These are phyloP conservation scores for Lagenidium giganteum DNA, from an alignment of 352 stramenopile genomes.

Conservation along the genomic window DNA sequence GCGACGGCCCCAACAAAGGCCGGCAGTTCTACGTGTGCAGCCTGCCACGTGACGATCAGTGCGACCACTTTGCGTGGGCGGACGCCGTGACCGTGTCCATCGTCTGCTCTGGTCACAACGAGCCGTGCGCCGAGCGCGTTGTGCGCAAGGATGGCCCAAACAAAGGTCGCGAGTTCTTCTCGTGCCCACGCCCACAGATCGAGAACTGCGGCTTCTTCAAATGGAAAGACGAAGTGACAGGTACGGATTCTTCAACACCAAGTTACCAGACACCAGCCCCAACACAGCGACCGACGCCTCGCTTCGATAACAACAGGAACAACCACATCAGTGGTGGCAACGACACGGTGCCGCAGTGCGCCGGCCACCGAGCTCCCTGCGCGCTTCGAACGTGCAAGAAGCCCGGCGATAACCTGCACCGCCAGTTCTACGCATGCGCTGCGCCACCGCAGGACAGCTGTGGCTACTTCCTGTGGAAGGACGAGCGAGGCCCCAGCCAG, in stretches of 20 bases:
- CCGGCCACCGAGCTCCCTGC: constrained; percentile 35
- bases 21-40: constrained; percentile 90
- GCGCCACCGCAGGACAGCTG: constrained; percentile 70
- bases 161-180: constrained; percentile 62
- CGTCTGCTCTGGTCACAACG: constrained; percentile 52
- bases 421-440: constrained; percentile 92
- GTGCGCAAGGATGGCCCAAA: constrained; percentile 62
- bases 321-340: neutral
- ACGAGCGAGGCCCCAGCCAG: constrained; percentile 37
- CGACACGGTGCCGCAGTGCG: constrained; percentile 31
- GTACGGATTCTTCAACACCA: no score
- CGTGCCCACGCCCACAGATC: constrained; percentile 37
- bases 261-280: no score
- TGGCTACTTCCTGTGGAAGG: constrained; percentile 91
- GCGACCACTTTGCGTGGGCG: constrained; percentile 91
- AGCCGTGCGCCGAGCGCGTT: constrained; percentile 57
- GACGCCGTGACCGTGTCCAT: constrained; percentile 33
- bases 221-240: constrained; percentile 59
- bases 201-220: constrained; percentile 70
- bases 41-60: constrained; percentile 79
- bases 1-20: constrained; percentile 87
- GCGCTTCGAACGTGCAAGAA: constrained; percentile 42
- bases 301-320: no score
- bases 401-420: constrained; percentile 74
- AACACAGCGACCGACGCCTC: no score